Conservation (phyloP, 1,139 yeast species). For the Spathaspora sp. region DNA sequence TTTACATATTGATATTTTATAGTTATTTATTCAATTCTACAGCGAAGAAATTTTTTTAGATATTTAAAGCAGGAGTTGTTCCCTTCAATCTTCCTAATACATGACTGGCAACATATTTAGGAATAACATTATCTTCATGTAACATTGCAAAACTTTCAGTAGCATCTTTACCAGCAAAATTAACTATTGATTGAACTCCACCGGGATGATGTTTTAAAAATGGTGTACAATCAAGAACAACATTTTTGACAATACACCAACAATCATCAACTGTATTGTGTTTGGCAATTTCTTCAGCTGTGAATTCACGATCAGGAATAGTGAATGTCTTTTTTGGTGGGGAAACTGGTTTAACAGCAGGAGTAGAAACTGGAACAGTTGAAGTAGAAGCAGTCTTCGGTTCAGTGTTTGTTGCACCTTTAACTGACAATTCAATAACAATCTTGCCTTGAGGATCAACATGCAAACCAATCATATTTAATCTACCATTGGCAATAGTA, state of each 20-base stretch:
- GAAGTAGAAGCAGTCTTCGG: constrained; percentile 2
- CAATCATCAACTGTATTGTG: constrained; percentile 67
- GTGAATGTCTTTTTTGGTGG: constrained; percentile 18
- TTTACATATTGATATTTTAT: constrained; percentile 4
- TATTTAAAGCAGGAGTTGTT: constrained; percentile 33
- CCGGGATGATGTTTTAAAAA: constrained; percentile 88
- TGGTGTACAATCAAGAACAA: constrained; percentile 79
- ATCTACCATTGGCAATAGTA: constrained; percentile 24
- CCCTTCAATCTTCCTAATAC: constrained; percentile 55
- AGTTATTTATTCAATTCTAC: constrained; percentile 1
- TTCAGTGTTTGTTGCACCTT: constrained; percentile 4
- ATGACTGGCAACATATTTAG: constrained; percentile 45
- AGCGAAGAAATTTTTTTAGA: neutral
- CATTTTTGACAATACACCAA: constrained; percentile 86
- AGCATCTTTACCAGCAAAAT: constrained; percentile 90
- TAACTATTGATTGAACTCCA: constrained; percentile 69
- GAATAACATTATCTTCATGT: constrained; percentile 54
- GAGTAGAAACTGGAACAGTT: constrained; percentile 5
- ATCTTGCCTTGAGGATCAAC: constrained; percentile 33
- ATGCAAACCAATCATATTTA: constrained; percentile 46
- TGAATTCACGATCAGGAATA: constrained; percentile 45
- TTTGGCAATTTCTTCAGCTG: constrained; percentile 57
- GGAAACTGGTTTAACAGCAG: constrained; percentile 2
- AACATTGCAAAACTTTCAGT: constrained; percentile 73
- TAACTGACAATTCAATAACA: constrained; percentile 15